Conservation (phyloP, 2,329 filamentous ascomycete species). For the Sporothrix variecibatus region DNA sequence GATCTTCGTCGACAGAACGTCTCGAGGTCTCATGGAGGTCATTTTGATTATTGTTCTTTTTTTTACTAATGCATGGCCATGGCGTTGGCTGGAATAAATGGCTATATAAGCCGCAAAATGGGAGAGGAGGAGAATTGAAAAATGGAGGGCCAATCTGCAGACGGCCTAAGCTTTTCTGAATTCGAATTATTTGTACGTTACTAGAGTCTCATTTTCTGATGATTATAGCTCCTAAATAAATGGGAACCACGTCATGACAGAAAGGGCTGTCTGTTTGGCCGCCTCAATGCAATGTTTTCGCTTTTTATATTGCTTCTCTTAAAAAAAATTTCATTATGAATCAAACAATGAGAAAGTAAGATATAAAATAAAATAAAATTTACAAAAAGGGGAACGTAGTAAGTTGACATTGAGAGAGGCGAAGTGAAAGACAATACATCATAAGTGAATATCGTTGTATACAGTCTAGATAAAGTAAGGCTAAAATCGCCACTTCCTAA, state of each 20-base stretch:
- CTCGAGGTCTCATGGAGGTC: not conserved
- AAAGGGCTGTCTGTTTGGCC: not conserved
- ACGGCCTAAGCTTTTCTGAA: not conserved
- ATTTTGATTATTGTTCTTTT: not conserved
- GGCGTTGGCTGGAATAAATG: not conserved
- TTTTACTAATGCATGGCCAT: not conserved
- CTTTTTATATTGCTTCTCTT: not conserved
- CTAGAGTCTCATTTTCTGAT: not conserved
- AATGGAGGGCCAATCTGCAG: not conserved
- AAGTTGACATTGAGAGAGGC: not conserved
- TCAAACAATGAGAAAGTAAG: not conserved
- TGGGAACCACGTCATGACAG: not conserved
- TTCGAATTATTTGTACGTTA: too few species aligned
- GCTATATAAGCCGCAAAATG: not conserved
- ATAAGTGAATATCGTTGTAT: constrained; percentile 4
- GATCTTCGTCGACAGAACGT: not conserved
- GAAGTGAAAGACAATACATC: too few species aligned
- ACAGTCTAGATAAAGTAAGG: not conserved
- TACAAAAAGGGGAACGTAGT: not conserved
- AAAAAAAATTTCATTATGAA: not conserved
- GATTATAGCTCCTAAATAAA: too few species aligned
- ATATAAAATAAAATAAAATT: too few species aligned
- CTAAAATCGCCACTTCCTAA: constrained; percentile 17
- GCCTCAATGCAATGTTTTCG: not conserved
- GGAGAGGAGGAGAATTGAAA: not conserved